These are phyloP conservation scores for Diaporthe humulicola DNA, from an alignment of 2,329 filamentous ascomycete genomes.

Conservation along the genomic window DNA sequence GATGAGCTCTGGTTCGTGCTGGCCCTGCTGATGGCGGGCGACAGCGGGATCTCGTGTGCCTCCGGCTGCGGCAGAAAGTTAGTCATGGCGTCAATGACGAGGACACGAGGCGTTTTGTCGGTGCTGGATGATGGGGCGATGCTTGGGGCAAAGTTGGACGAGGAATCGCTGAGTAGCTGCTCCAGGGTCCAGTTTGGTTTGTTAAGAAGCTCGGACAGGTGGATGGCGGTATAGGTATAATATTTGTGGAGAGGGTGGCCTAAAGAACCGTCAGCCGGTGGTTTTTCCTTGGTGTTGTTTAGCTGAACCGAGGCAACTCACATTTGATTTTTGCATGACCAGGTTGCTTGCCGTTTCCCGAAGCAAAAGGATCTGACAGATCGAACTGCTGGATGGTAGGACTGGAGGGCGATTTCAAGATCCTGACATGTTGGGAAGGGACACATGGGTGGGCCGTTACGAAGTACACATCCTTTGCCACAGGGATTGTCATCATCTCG, in stretches of 20 bases:
- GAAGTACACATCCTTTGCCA: conserved; percentile 73
- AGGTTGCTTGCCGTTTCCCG: conserved; percentile 56
- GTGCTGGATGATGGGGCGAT: conserved; percentile 47
- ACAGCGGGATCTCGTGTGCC: conserved; percentile 61
- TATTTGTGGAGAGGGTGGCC: conserved; percentile 75
- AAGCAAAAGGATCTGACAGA: conserved; percentile 58
- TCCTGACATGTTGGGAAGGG: conserved; percentile 67
- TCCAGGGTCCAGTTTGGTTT: conserved; percentile 61
- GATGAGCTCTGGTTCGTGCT: conserved; percentile 42
- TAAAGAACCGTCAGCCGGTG: conserved; percentile 43
- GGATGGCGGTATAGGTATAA: conserved; percentile 71
- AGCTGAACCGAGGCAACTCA: conserved; percentile 45
- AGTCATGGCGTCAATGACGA: conserved; percentile 75
- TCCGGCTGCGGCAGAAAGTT: conserved; percentile 60
- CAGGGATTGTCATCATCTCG: conserved; percentile 56
- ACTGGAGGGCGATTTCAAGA: conserved; percentile 71
- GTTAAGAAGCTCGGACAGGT: conserved; percentile 68
- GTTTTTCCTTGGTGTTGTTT: neutral
- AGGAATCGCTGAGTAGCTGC: conserved; percentile 58
- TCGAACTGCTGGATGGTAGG: conserved; percentile 71
- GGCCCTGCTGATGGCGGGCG: conserved; percentile 58
- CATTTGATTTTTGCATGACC: conserved; percentile 63
- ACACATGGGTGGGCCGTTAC: conserved; percentile 76
- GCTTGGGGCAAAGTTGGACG: conserved; percentile 50
- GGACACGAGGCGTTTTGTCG: conserved; percentile 57